Percentiles rank a stretch among this genome's conserved stretches.
phyloP scores from a whole-genome alignment of 176 grass and related monocot genomes.

The Aegilops umbellulata region DNA sequence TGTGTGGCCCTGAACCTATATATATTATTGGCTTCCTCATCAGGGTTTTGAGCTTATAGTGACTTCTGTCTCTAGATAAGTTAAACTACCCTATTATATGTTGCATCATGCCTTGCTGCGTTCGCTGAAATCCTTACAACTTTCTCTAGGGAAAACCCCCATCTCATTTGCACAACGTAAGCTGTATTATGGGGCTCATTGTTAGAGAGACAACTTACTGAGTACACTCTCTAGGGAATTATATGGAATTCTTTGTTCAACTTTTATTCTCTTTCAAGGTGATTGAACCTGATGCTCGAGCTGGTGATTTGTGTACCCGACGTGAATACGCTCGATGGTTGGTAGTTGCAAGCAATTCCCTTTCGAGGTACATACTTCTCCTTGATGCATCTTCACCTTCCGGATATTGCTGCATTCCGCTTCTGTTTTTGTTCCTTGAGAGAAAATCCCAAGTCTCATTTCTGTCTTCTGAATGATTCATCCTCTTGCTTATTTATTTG shows the following conservation, averaged over 20 bases:
- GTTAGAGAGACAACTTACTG: neutral
- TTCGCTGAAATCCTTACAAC: neutral
- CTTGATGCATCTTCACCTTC: conserved; percentile 26
- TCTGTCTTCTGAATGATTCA: neutral
- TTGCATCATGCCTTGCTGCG: neutral
- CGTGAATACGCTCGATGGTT: conserved; percentile 96
- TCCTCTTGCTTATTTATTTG: conserved; percentile 13
- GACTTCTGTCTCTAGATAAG: conserved; percentile 14
- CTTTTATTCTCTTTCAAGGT: conserved; percentile 56
- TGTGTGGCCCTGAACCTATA: neutral
- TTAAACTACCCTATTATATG: neutral
- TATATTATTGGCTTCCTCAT: neutral
- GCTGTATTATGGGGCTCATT: neutral
- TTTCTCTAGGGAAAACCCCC: neutral
- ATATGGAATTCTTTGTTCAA: conserved; percentile 19
- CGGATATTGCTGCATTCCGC: neutral
- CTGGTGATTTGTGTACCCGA: conserved; percentile 88
- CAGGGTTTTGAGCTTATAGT: neutral
- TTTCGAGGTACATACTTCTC: conserved; percentile 69
- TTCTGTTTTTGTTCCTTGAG: conserved; percentile 17
- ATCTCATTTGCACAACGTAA: conserved; percentile 19
- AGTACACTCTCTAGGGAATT: neutral
- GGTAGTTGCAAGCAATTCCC: conserved; percentile 76
- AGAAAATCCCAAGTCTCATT: neutral
- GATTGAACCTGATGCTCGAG: conserved; percentile 69